Evolutionary conservation across 306 rosid genomes (phyloP).

Genomic region (Gynostemma pentaphyllum): DNA sequence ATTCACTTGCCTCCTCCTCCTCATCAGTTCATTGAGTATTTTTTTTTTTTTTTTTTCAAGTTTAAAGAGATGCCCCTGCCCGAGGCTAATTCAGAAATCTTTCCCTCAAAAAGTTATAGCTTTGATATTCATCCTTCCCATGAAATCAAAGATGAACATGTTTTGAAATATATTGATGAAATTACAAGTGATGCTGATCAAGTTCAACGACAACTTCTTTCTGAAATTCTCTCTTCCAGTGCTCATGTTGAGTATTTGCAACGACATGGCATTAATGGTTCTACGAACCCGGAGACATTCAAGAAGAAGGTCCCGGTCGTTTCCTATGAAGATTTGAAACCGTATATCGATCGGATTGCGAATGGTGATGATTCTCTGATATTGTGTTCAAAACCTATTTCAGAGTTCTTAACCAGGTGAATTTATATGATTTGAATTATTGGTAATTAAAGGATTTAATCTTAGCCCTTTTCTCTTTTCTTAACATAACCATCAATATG

Average conservation of each 20-base stretch:
- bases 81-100: neutral
- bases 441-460: too few relatives aligned
- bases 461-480: too few relatives aligned
- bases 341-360: slow-evolving; percentile 50
- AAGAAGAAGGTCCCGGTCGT: slow-evolving; percentile 43
- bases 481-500: too few relatives aligned
- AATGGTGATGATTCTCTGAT: slow-evolving; percentile 45
- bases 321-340: slow-evolving; percentile 39
- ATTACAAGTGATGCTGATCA: slow-evolving; percentile 38
- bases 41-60: neutral
- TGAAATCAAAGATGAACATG: slow-evolving; percentile 13
- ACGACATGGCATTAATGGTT: slow-evolving; percentile 30
- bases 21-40: neutral
- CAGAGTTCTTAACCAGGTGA: slow-evolving; percentile 61
- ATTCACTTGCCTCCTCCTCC: neutral
- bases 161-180: slow-evolving; percentile 38
- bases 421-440: too few relatives aligned
- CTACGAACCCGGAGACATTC: slow-evolving; percentile 26
- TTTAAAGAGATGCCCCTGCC: neutral
- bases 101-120: neutral
- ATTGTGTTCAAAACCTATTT: slow-evolving; percentile 44
- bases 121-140: neutral
- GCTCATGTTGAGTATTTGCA: slow-evolving; percentile 41
- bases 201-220: slow-evolving; percentile 31
- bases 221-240: slow-evolving; percentile 38